Conservation (phyloP, 352 stramenopile species). For the Pythium utonaiense region DNA sequence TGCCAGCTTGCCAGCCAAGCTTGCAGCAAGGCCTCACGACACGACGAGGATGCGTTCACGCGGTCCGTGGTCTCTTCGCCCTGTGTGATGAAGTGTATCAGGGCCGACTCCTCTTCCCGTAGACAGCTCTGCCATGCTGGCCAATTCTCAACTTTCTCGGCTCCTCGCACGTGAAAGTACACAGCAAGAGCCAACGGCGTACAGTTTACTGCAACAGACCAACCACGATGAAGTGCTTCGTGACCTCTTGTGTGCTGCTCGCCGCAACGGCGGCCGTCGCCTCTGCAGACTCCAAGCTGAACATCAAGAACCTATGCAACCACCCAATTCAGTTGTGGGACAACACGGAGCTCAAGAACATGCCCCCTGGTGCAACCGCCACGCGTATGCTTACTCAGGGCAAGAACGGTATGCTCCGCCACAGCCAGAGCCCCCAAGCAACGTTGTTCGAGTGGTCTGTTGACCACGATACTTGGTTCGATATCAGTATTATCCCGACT, state of each 20-base stretch:
- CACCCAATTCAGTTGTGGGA: slow-evolving; percentile 26
- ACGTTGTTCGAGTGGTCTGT: slow-evolving; percentile 31
- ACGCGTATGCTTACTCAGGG: too few relatives aligned
- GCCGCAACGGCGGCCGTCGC: slow-evolving; percentile 1
- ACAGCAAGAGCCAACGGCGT: too few relatives aligned
- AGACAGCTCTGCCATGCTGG: not conserved
- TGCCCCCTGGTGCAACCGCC: too few relatives aligned
- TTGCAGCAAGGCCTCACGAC: too few relatives aligned
- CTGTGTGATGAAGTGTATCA: too few relatives aligned
- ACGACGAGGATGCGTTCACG: too few relatives aligned
- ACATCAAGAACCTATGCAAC: slow-evolving; percentile 27
- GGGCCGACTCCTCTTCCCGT: too few relatives aligned
- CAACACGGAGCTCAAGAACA: too few relatives aligned
- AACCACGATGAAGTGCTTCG: slow-evolving; percentile 15
- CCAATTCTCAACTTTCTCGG: slow-evolving; percentile 22
- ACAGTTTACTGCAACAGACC: too few relatives aligned
- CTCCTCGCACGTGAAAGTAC: not conserved
- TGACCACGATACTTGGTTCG: slow-evolving; percentile 31
- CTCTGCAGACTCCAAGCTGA: slow-evolving; percentile 11
- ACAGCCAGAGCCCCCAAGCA: slow-evolving; percentile 17
- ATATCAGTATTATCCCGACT: too few relatives aligned
- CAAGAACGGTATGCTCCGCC: slow-evolving; percentile 30
- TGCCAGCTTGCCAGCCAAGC: too few relatives aligned
- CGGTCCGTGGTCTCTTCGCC: too few relatives aligned
- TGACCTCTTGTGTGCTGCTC: slow-evolving; percentile 9